Evolutionary conservation across 495 filamentous ascomycete genomes (phyloP), one percentile per base, ranked within the genome.

Genomic region (Astrothelium macrocarpum): DNA sequence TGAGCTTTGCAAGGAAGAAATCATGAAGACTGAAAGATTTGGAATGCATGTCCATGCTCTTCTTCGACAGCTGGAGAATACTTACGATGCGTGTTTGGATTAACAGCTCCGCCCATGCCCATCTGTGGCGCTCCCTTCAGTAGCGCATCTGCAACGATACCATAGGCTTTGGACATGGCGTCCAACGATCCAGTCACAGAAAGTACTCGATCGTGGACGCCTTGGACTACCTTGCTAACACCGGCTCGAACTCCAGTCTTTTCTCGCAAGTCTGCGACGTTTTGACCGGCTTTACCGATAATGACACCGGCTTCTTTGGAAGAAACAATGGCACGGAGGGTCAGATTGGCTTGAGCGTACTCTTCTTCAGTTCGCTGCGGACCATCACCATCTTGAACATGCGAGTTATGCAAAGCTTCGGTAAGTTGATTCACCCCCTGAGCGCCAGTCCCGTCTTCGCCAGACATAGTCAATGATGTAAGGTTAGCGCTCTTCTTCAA

Each of bases 251-350:
- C 94, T 64, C 91, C 94, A 60, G 95, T 98, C 76, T 96, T 91
- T 64, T 98, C 93, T 71, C 94, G 90, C 65, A 98, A 80, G 72
- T 97, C 92, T 28, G 94, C 94, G 45, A 98, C 94, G 71, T 98
- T 97, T 81, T 98, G 96, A 64, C 94, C 94, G 45, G 88, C 91
- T 78, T 97, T 98, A 71, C 94, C 94, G 72, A 98, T 98, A 75
- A 98, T 97, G 63, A 97, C 90, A 68, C 94, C 94, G 61, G 94
- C 94, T 77, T 97, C 94, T 78, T 97, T 97, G 69, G 95, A 69
- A 18, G 93, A 95, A 69, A 98, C 95, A 72, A 98, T 97, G 62
- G 94, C 95, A 70, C 94, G 89, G 49, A 98, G 84, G 62, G 94
- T 98, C 69, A 98, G 80, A 74, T 90, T 87, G 20, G 91, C 82